Evolutionary conservation across 371 early-diverging fungal species (phyloP).

Genomic region (Vairimorpha necatrix): DNA sequence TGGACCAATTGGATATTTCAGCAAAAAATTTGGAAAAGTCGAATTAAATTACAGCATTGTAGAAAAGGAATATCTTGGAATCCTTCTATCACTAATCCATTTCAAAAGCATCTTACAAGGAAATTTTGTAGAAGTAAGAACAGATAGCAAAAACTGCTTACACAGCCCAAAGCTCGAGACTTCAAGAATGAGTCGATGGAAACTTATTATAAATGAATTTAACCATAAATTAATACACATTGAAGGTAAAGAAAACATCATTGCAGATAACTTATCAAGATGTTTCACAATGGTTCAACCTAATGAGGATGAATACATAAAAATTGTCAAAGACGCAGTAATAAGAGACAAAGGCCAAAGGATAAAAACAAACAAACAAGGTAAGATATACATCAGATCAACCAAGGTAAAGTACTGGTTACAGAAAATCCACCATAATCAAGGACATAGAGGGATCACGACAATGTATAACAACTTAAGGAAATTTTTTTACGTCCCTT

Average conservation of each 20-base stretch:
- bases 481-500: no score
- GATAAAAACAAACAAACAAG: no score
- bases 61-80: conserved; percentile 46
- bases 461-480: no score
- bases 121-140: conserved; percentile 25
- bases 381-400: no score
- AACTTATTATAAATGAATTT: conserved; percentile 10
- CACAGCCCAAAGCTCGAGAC: background rate
- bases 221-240: conserved; percentile 23
- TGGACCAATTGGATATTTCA: conserved; percentile 5
- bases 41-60: conserved; percentile 46
- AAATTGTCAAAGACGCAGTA: no score
- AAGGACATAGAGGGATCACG: no score
- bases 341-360: no score
- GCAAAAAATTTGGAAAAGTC: conserved; percentile 23
- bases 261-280: conserved; percentile 46
- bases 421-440: no score
- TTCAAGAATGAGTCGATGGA: conserved; percentile 34
- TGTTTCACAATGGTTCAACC: no score
- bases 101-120: conserved; percentile 35
- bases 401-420: no score
- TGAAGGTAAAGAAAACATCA: conserved; percentile 13
- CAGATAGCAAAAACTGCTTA: conserved; percentile 47
- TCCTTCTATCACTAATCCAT: conserved; percentile 22
- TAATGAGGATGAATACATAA: no score